Base-by-base conservation (phyloP, 164 flowering plant species). In the Hamamelis virginiana region DNA sequence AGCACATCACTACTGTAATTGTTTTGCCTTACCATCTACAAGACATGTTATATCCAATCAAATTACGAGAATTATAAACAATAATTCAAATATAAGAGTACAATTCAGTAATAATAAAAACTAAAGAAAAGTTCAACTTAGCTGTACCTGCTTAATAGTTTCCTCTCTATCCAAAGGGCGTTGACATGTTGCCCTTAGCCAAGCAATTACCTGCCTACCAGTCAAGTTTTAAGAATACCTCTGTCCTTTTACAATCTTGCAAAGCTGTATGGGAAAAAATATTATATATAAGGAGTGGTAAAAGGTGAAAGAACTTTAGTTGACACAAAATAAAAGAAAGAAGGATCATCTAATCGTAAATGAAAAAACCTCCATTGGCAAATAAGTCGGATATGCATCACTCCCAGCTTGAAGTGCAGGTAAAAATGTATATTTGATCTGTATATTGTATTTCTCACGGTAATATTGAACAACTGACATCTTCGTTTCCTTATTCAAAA, bases 181-280 rank as follows among this genome's bases (percentile, higher is more conserved):
- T 65, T 87, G 85, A 72, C 97, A 91, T 0, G 97, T 78, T 13
- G 85, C 96, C 65, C 65, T 84, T 23, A 93, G 66, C 0, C 89
- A 56, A 1, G 71, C 77, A 69, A 86, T 79, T 0, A 93, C 88
- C 64, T 89, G 98, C 38, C 56, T 78, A 62, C 90, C 96, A 78
- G 83, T 91, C n/a, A n/a, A n/a, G n/a, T n/a, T n/a, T n/a, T n/a
- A n/a, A n/a, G n/a, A n/a, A n/a, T n/a, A n/a, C n/a, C n/a, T n/a
- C n/a, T n/a, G n/a, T n/a, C n/a, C n/a, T n/a, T n/a, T n/a, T n/a
- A n/a, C n/a, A n/a, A n/a, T n/a, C n/a, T n/a, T n/a, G n/a, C n/a
- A n/a, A n/a, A n/a, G n/a, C n/a, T n/a, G n/a, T n/a, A n/a, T n/a
- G n/a, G n/a, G n/a, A 33, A 33, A 33, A 33, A 33, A 33, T 2